Percentiles rank a stretch among this genome's conserved stretches.
Conservation (phyloP, 768 basidiomycete genomes). For the Calocybe indica region DNA sequence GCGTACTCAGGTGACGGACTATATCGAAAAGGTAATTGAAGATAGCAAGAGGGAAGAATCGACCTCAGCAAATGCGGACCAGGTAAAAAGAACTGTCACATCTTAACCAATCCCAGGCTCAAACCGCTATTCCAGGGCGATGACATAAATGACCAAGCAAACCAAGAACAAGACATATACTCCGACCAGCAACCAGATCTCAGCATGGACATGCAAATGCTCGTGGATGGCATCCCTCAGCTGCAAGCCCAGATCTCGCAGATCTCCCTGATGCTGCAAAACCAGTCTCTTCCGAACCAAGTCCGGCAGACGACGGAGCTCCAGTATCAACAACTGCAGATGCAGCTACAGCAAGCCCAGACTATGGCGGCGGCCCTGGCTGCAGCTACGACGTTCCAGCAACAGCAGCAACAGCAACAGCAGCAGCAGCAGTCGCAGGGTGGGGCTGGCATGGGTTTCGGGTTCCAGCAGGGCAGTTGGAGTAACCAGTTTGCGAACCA, state of each 20-base stretch:
- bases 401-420: conserved; percentile 9
- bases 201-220: conserved; percentile 62
- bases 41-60: conserved; percentile 61
- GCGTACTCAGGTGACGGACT: conserved; percentile 72
- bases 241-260: conserved; percentile 84
- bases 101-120: neutral
- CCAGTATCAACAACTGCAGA: conserved; percentile 76
- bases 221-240: conserved; percentile 72
- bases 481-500: conserved; percentile 53
- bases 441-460: conserved; percentile 24
- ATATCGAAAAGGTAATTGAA: conserved; percentile 78
- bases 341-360: conserved; percentile 77
- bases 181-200: conserved; percentile 63
- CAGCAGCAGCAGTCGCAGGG: conserved; percentile 42
- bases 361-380: conserved; percentile 62
- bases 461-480: conserved; percentile 29
- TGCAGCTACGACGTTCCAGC: conserved; percentile 48
- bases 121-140: conserved; percentile 9
- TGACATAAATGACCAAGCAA: conserved; percentile 12
- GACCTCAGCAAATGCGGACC: conserved; percentile 19
- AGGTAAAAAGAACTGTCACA: conserved; percentile 24
- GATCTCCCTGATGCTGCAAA: conserved; percentile 73
- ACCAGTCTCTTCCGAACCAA: conserved; percentile 62
- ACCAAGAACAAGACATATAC: conserved; percentile 59
- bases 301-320: conserved; percentile 78